Conservation (phyloP, 2,329 filamentous ascomycete species). For the Alternaria hordeiaustralica region DNA sequence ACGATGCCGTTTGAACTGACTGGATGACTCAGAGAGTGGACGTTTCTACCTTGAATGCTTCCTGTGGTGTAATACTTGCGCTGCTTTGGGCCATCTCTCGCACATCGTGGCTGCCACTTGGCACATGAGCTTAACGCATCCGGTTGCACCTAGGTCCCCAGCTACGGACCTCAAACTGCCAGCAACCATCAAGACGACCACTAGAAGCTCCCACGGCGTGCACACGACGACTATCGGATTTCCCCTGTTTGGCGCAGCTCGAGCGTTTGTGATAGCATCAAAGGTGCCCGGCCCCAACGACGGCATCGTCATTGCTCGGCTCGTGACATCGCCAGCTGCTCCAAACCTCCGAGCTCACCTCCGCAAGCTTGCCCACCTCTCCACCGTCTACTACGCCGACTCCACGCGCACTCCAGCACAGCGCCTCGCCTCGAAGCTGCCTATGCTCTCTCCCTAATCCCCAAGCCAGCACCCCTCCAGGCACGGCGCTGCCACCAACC, state of each 20-base stretch:
- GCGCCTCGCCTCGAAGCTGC: neutral
- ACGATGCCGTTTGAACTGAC: neutral
- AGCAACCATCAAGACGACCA: conserved; percentile 7
- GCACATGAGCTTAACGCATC: conserved; percentile 31
- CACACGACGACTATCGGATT: neutral
- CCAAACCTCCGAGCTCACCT: conserved; percentile 6
- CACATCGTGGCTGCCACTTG: conserved; percentile 31
- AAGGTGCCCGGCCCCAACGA: conserved; percentile 7
- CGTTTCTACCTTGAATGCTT: neutral
- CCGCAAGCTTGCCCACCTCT: conserved; percentile 17
- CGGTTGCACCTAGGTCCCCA: conserved; percentile 23
- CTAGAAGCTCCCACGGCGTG: neutral
- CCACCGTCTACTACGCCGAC: neutral
- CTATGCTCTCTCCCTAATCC: conserved; percentile 10
- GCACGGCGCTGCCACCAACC: conserved; percentile 30
- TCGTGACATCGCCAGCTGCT: conserved; percentile 32
- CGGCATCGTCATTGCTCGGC: conserved; percentile 21
- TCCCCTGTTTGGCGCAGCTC: conserved; percentile 4
- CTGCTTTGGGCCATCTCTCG: conserved; percentile 4
- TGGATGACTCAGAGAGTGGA: neutral
- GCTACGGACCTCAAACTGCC: conserved; percentile 12
- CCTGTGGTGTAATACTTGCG: neutral
- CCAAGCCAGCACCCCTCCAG: conserved; percentile 20
- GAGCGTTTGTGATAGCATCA: neutral
- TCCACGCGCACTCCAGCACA: neutral